These are phyloP conservation scores for Setaria italica DNA, from an alignment of 202 grass and related monocot genomes.

Conservation along the genomic window DNA sequence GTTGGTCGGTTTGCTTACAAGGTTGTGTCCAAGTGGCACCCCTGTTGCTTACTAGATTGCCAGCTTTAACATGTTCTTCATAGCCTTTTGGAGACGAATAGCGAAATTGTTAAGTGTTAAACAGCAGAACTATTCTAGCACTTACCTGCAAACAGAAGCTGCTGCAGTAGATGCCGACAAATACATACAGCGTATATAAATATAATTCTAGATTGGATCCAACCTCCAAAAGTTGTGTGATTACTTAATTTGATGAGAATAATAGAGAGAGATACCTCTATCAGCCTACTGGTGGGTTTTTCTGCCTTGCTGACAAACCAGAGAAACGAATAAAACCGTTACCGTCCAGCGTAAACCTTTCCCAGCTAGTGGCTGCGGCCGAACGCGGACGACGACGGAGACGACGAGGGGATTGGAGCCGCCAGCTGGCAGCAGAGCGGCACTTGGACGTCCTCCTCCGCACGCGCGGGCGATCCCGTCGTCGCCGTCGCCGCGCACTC, in stretches of 20 bases:
- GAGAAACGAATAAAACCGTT: background rate
- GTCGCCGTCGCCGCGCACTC: slow-evolving; percentile 5
- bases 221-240: background rate
- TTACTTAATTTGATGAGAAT: no score
- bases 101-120: background rate
- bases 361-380: background rate
- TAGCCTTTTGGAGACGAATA: background rate
- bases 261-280: background rate
- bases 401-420: background rate
- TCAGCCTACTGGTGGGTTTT: background rate
- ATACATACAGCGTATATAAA: background rate
- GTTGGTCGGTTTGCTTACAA: no score
- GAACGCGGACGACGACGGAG: background rate
- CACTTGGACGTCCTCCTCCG: background rate
- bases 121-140: background rate
- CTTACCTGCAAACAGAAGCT: background rate
- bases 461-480: background rate
- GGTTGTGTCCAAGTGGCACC: background rate
- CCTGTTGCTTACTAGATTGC: background rate
- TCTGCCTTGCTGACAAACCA: background rate
- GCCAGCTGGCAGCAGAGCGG: slow-evolving; percentile 19
- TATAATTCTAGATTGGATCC: background rate
- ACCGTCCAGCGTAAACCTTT: slow-evolving; percentile 30
- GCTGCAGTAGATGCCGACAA: no score
- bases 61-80: background rate